Evolutionary conservation across 805 yeast genomes (phyloP), one percentile per base, ranked within the genome.

Genomic region (Maudiozyma barnettii): DNA sequence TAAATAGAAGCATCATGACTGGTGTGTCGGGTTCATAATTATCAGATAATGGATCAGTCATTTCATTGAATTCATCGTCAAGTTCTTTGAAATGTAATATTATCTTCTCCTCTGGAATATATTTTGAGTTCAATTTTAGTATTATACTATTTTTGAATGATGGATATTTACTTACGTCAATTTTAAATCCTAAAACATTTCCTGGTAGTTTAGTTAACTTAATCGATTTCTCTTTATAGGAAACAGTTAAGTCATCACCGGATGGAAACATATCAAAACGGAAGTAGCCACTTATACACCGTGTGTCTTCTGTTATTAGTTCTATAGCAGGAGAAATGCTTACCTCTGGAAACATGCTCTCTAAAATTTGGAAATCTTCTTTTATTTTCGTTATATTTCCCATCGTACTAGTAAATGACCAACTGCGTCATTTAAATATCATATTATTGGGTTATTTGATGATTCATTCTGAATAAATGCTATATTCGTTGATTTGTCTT

Each of bases 1-100:
- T 78, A n/a, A 76, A 64, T 50, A 75, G 55, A 13, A 67, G 53
- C 54, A 69, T 76, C 3, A 76, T 53, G 1, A 75, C 61, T 26
- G 70, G 66, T 2, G 60, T 55, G 23, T 39, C 47, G 4, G 58
- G 51, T 31, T 60, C 64, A 42, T 46, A 58, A 1, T 44, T 2
- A 3, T 52, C 57, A 10, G 53, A 46, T 3, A 14, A 19, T 2
- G 60, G 53, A 40, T 55, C 51, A 4, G 54, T 53, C 19, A 51
- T 26, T 5, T 60, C 66, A 13, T 54, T 56, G 73, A 77, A 72
- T 21, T 73, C 54, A 1, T 54, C 42, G 0, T 47, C 39, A 3
- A 73, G 46, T 2, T 57, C 53, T 0, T 39, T 22, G 2, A 39
- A 20, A 6, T 72, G 41, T 1, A 40, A 39, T 0, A 39, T 41